These are phyloP conservation scores for Panaeolus papilionaceus DNA, from an alignment of 768 basidiomycete genomes.

Conservation along the genomic window DNA sequence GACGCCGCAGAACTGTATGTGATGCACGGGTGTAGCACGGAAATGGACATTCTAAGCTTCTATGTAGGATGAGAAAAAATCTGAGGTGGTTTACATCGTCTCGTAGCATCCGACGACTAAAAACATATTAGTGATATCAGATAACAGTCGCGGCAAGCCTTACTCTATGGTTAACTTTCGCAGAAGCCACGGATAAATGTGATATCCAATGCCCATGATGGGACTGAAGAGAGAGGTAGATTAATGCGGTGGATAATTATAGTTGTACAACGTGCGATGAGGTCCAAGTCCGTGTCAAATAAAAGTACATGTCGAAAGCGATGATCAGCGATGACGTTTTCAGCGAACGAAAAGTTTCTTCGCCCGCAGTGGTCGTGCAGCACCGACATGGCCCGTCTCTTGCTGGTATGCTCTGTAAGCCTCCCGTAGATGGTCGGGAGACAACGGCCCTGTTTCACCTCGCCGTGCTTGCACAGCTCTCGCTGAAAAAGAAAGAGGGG, in stretches of 20 bases:
- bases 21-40: neutral
- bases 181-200: neutral
- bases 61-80: neutral
- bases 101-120: neutral
- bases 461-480: conserved; percentile 76
- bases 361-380: conserved; percentile 70
- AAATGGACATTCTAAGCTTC: neutral
- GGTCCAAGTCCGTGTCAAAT: conserved; percentile 4
- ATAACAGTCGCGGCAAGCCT: neutral
- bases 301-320: neutral
- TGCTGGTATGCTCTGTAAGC: conserved; percentile 85
- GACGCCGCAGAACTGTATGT: neutral
- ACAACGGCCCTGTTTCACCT: conserved; percentile 78
- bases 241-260: neutral
- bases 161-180: neutral
- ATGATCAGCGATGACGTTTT: conserved; percentile 1
- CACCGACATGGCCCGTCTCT: conserved; percentile 82
- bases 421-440: conserved; percentile 89
- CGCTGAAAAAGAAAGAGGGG: conserved; percentile 47
- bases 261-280: conserved; percentile 11
- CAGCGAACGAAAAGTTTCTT: conserved; percentile 80
- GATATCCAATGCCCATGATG: neutral
- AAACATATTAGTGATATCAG: neutral
- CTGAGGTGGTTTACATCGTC: neutral
- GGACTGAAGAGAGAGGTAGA: neutral